A percentile compares a stretch with the other conserved stretches of the same genome.
Evolutionary conservation across 352 stramenopile genomes (phyloP).

Genomic region (Phytophthora megakarya): DNA sequence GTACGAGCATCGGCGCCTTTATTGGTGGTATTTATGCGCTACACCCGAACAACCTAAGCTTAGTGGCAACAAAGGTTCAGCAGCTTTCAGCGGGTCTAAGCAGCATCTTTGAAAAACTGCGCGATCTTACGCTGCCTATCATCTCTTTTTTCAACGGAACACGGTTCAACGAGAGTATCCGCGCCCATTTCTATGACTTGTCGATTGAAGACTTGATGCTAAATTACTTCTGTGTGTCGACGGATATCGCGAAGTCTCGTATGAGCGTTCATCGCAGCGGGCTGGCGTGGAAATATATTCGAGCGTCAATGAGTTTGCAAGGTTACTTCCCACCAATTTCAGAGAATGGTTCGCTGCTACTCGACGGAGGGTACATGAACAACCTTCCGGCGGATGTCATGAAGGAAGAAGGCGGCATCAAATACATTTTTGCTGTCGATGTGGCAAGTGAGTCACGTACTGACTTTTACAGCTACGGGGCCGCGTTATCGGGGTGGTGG

Average conservation of each 20-base stretch:
- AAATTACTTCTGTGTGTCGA: conserved; percentile 93
- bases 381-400: conserved; percentile 94
- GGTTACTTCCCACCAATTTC: conserved; percentile 92
- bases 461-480: conserved; percentile 84
- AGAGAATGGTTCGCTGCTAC: conserved; percentile 84
- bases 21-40: conserved; percentile 84
- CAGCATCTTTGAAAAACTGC: conserved; percentile 76
- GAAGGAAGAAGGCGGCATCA: conserved; percentile 87
- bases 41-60: conserved; percentile 67
- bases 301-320: conserved; percentile 92
- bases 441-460: conserved; percentile 82
- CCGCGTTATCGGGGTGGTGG: conserved; percentile 88
- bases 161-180: conserved; percentile 83
- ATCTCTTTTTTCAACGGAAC: conserved; percentile 89
- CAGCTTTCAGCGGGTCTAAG: conserved; percentile 66
- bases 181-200: conserved; percentile 73
- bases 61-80: conserved; percentile 63
- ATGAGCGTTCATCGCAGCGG: conserved; percentile 90
- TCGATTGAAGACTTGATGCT: conserved; percentile 91
- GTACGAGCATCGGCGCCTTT: conserved; percentile 90
- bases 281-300: conserved; percentile 89
- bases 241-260: conserved; percentile 89
- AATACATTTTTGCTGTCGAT: conserved; percentile 91
- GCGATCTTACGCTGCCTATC: conserved; percentile 89
- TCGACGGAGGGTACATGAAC: conserved; percentile 94